A percentile compares a stretch with the other conserved stretches of the same genome.
phyloP scores from a whole-genome alignment of 2,329 filamentous ascomycete genomes.

The Xylariaceae sp. region DNA sequence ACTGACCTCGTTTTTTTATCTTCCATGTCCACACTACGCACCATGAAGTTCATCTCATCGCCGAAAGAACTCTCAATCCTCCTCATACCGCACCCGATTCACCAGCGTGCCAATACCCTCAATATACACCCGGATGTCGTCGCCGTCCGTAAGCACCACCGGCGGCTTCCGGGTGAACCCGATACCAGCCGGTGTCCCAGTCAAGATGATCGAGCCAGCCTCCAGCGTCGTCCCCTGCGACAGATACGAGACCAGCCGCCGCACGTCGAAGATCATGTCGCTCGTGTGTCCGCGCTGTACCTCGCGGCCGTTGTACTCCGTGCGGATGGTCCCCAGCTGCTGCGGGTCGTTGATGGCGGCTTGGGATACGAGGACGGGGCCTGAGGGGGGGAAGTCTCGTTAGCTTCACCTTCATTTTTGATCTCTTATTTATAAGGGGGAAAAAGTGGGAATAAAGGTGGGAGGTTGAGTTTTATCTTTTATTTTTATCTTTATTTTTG shows the following conservation, averaged over 20 bases:
- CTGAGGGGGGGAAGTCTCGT: constrained; percentile 18
- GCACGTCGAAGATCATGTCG: constrained; percentile 19
- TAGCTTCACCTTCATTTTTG: too few species aligned
- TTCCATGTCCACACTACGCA: neutral
- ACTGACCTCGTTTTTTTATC: too few species aligned
- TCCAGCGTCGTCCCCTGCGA: constrained; percentile 19
- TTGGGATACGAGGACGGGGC: constrained; percentile 45
- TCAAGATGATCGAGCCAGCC: constrained; percentile 18
- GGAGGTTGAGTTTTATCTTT: neutral
- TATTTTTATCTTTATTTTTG: neutral
- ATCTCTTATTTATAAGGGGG: too few species aligned
- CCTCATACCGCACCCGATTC: constrained; percentile 15
- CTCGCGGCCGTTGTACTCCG: constrained; percentile 45
- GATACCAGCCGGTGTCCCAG: constrained; percentile 18
- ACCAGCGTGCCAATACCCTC: constrained; percentile 17
- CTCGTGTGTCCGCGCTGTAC: constrained; percentile 38
- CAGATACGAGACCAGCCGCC: constrained; percentile 15
- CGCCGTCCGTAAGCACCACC: constrained; percentile 14
- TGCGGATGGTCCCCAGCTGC: constrained; percentile 35
- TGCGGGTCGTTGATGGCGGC: constrained; percentile 38
- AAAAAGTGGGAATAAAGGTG: too few species aligned
- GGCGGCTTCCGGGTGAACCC: constrained; percentile 17
- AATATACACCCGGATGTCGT: constrained; percentile 15
- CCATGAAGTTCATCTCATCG: neutral
- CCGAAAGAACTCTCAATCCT: constrained; percentile 1